These are phyloP conservation scores for Cyanodermella asteris DNA, from an alignment of 2,329 filamentous ascomycete species.

Conservation along the genomic window DNA sequence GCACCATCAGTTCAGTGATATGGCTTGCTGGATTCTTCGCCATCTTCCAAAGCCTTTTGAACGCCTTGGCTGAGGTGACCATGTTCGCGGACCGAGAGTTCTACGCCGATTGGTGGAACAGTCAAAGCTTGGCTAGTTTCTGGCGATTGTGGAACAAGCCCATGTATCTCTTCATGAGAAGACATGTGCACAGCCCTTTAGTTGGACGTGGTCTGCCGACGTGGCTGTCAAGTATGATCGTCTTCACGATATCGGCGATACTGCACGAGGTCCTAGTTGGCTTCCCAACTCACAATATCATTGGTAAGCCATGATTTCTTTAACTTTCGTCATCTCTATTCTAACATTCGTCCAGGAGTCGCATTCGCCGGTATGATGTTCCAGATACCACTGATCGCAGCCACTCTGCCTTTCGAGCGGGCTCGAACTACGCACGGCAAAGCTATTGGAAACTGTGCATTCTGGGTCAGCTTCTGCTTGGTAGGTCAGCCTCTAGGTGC, in stretches of 20 bases:
- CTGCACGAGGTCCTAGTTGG: slow-evolving; percentile 86
- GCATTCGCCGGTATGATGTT: slow-evolving; percentile 88
- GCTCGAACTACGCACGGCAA: slow-evolving; percentile 54
- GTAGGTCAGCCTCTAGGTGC: slow-evolving; percentile 87
- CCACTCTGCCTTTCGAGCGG: slow-evolving; percentile 62
- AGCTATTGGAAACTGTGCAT: slow-evolving; percentile 75
- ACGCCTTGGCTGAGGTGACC: slow-evolving; percentile 75
- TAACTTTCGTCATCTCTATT: neutral
- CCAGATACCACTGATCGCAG: slow-evolving; percentile 66
- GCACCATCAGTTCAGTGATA: slow-evolving; percentile 83
- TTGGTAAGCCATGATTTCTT: slow-evolving; percentile 34
- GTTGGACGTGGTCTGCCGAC: slow-evolving; percentile 63
- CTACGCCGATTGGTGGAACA: slow-evolving; percentile 98
- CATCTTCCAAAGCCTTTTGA: slow-evolving; percentile 79
- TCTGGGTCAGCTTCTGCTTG: slow-evolving; percentile 91
- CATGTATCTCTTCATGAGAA: slow-evolving; percentile 88
- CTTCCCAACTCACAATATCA: slow-evolving; percentile 81
- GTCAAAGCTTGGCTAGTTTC: slow-evolving; percentile 62
- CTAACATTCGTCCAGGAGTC: slow-evolving; percentile 35
- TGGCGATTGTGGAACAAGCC: slow-evolving; percentile 98
- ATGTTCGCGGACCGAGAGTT: slow-evolving; percentile 84
- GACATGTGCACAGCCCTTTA: slow-evolving; percentile 79
- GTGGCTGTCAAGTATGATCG: slow-evolving; percentile 47
- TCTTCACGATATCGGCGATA: slow-evolving; percentile 74
- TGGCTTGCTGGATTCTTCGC: slow-evolving; percentile 98